phyloP scores from a whole-genome alignment of 148 eudicot species.

The Rhododendron molle region DNA sequence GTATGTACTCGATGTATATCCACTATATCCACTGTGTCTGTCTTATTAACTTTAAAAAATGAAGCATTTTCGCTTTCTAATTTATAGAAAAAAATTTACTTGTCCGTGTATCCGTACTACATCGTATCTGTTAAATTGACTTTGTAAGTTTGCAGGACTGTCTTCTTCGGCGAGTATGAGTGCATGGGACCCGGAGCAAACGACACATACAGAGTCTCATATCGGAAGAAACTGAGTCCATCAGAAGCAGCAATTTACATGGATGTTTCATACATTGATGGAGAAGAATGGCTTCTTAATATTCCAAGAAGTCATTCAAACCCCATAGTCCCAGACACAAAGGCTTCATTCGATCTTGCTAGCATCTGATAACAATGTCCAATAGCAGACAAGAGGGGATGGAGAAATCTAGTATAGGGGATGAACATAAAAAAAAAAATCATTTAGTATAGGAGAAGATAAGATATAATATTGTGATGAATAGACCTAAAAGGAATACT shows the following conservation, averaged over 20 bases:
- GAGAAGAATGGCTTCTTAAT: conserved; percentile 65
- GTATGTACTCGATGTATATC: too few relatives aligned
- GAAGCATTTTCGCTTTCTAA: too few relatives aligned
- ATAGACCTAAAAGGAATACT: not conserved
- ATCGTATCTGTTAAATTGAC: not conserved
- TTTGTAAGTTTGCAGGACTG: conserved; percentile 39
- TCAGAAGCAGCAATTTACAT: conserved; percentile 51
- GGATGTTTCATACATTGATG: conserved; percentile 58
- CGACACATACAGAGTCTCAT: conserved; percentile 43
- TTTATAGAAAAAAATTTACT: not conserved
- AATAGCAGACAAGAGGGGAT: not conserved
- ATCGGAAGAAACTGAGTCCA: conserved; percentile 51
- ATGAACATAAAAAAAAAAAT: not conserved
- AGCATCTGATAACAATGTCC: not conserved
- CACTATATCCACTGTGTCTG: not conserved
- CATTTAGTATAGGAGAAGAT: not conserved
- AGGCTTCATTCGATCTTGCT: conserved; percentile 1
- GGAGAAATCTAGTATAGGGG: not conserved
- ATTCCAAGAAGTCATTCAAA: conserved; percentile 1
- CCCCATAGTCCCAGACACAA: not conserved
- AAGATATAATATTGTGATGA: not conserved
- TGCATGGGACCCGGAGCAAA: conserved; percentile 69
- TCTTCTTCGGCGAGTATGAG: conserved; percentile 66
- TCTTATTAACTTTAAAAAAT: not conserved
- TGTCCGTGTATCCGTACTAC: not conserved